These are phyloP conservation scores for Cryptomeria japonica DNA, from an alignment of 75 land plant genomes.

Conservation along the genomic window DNA sequence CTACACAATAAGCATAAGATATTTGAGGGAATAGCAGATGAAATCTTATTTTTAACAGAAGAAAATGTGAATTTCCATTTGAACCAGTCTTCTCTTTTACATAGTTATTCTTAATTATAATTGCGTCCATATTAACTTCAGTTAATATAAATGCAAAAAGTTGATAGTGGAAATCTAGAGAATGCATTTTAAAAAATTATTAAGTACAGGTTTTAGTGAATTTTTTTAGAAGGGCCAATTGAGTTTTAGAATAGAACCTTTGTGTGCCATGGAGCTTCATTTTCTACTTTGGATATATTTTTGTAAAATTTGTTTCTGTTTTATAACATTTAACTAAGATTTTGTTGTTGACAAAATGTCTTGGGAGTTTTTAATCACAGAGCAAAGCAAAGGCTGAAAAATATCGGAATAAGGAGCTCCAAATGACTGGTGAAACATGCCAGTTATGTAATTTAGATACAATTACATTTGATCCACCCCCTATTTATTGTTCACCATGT, in stretches of 20 bases:
- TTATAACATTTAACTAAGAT: background rate
- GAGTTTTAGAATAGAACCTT: background rate
- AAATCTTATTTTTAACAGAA: background rate
- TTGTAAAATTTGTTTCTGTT: background rate
- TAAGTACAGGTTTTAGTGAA: background rate
- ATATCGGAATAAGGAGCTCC: conserved; percentile 89
- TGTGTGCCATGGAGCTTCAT: background rate
- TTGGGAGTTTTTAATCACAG: conserved; percentile 33
- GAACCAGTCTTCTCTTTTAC: background rate
- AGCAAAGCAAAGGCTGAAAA: conserved; percentile 98
- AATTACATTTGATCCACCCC: conserved; percentile 96
- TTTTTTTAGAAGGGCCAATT: background rate
- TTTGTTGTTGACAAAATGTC: background rate
- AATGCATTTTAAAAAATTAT: background rate
- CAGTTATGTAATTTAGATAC: conserved; percentile 91
- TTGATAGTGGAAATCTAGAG: background rate
- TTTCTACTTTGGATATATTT: background rate
- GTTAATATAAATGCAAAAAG: background rate
- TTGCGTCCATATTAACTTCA: background rate
- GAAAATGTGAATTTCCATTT: background rate
- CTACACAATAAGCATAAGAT: background rate
- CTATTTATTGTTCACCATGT: conserved; percentile 89
- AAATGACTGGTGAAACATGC: conserved; percentile 92
- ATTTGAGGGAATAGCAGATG: background rate
- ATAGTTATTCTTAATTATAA: background rate